phyloP scores from a whole-genome alignment of 2,329 filamentous ascomycete species.

The Ophiostoma pallidulum region DNA sequence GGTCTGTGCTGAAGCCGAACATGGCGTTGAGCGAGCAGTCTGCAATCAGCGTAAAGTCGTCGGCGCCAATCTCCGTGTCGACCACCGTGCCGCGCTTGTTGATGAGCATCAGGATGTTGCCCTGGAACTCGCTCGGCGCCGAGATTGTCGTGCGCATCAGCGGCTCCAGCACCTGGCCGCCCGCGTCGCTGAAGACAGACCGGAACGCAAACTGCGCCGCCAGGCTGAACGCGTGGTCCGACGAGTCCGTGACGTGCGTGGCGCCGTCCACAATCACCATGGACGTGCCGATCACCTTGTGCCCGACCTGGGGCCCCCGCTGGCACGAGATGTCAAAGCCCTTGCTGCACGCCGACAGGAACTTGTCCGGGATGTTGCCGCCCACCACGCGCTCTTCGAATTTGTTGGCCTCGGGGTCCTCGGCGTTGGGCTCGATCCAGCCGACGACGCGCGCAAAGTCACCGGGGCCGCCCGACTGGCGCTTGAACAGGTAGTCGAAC shows the following conservation, averaged over 20 bases:
- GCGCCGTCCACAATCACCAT: conserved; percentile 96
- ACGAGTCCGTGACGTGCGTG: conserved; percentile 96
- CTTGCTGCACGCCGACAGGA: conserved; percentile 86
- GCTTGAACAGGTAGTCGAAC: conserved; percentile 90
- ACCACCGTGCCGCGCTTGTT: conserved; percentile 96
- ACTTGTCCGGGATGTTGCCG: conserved; percentile 91
- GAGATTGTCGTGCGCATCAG: conserved; percentile 98
- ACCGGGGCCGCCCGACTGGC: conserved; percentile 90
- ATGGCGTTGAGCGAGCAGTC: conserved; percentile 94
- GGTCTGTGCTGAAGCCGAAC: conserved; percentile 91
- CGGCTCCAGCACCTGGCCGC: conserved; percentile 81
- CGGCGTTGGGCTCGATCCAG: conserved; percentile 75
- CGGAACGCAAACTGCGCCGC: conserved; percentile 95
- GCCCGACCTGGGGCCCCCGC: conserved; percentile 84
- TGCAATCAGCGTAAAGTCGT: conserved; percentile 87
- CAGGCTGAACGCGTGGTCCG: conserved; percentile 89
- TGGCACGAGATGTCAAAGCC: conserved; percentile 77
- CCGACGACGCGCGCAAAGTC: conserved; percentile 91
- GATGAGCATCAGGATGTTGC: conserved; percentile 84
- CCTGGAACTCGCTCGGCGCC: conserved; percentile 94
- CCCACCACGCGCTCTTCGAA: conserved; percentile 85
- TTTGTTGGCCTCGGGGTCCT: conserved; percentile 57
- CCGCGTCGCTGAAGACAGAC: conserved; percentile 76
- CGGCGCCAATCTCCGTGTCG: conserved; percentile 85
- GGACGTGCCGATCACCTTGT: conserved; percentile 77